Evolutionary conservation across 768 basidiomycete species (phyloP).

Genomic region (Mycena rebaudengoi): DNA sequence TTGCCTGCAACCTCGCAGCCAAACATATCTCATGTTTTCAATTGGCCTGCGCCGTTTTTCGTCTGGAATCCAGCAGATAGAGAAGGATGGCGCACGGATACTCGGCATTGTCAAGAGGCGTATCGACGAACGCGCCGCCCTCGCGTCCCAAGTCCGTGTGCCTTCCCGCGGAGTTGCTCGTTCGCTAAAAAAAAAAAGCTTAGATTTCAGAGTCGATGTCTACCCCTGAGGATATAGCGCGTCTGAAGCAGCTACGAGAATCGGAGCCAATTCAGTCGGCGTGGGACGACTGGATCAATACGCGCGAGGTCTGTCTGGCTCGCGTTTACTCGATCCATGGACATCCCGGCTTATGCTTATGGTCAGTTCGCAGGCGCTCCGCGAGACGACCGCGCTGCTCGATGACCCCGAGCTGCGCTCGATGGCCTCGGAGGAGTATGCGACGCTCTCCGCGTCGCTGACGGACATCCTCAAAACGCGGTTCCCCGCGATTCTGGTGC

Average conservation of each 20-base stretch:
- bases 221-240: constrained; percentile 62
- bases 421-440: constrained; percentile 76
- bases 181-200: constrained; percentile 11
- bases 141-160: constrained; percentile 53
- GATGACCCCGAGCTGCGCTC: constrained; percentile 81
- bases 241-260: constrained; percentile 72
- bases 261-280: constrained; percentile 70
- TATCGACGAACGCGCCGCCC: constrained; percentile 55
- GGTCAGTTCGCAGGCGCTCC: constrained; percentile 61
- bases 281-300: constrained; percentile 72
- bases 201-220: constrained; percentile 65
- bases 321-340: neutral
- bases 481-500: constrained; percentile 79
- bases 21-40: constrained; percentile 15
- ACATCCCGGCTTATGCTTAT: constrained; percentile 27
- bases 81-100: constrained; percentile 58
- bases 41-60: constrained; percentile 22
- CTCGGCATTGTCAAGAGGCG: constrained; percentile 63
- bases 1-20: neutral
- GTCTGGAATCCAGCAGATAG: constrained; percentile 34
- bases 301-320: constrained; percentile 58
- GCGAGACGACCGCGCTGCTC: constrained; percentile 69
- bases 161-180: neutral
- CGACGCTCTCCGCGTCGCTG: constrained; percentile 49
- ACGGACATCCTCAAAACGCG: constrained; percentile 47